These are phyloP conservation scores for Apostasia shenzhenica DNA, from an alignment of 106 monocot genomes.

Conservation along the genomic window DNA sequence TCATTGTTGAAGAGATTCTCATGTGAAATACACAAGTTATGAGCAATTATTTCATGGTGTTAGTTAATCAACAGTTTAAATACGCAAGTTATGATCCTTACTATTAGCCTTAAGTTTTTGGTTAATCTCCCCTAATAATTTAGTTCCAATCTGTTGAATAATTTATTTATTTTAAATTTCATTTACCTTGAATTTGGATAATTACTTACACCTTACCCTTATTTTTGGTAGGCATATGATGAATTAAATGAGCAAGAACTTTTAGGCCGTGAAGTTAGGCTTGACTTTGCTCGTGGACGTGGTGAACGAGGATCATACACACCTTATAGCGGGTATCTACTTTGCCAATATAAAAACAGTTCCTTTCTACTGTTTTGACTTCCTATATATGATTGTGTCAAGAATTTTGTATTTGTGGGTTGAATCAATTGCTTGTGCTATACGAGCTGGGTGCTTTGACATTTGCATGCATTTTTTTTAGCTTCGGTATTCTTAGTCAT, in stretches of 20 bases:
- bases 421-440: background rate
- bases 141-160: too few species aligned
- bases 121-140: too few species aligned
- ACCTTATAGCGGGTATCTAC: constrained; percentile 51
- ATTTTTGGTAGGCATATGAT: constrained; percentile 40
- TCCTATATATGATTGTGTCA: background rate
- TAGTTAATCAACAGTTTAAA: too few species aligned
- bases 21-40: too few species aligned
- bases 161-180: background rate
- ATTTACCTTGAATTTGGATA: background rate
- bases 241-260: constrained; percentile 60
- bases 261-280: constrained; percentile 55
- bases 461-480: background rate
- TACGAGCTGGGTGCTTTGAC: background rate
- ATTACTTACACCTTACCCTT: background rate
- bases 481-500: background rate
- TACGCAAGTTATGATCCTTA: too few species aligned
- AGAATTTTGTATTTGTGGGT: background rate
- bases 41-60: too few species aligned
- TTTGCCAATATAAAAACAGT: background rate
- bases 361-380: background rate
- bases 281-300: constrained; percentile 59
- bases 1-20: too few species aligned
- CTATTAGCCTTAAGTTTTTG: too few species aligned
- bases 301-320: constrained; percentile 27